Percentiles rank a stretch among this genome's conserved stretches.
phyloP scores from a whole-genome alignment of 2,329 filamentous ascomycete genomes.

The Sporothrix brunneoviolacea region DNA sequence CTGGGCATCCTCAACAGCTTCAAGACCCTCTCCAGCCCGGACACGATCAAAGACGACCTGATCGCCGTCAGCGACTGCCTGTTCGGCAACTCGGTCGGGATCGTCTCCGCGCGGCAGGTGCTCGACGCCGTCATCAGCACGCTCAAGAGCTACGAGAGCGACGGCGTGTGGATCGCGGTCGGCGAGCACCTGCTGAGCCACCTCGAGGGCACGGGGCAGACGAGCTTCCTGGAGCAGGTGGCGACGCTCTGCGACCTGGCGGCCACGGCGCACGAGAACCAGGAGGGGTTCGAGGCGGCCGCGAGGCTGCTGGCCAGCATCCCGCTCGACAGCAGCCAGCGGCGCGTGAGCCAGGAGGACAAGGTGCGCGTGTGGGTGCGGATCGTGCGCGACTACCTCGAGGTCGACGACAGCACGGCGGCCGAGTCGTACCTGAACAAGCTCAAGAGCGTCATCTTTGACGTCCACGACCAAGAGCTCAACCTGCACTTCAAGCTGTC shows the following conservation, averaged over 20 bases:
- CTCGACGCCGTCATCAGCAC: conserved; percentile 29
- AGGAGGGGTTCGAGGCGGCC: conserved; percentile 73
- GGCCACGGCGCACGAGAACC: conserved; percentile 73
- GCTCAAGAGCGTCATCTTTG: conserved; percentile 86
- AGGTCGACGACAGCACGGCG: conserved; percentile 81
- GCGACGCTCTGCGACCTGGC: conserved; percentile 72
- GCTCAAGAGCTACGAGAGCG: conserved; percentile 54
- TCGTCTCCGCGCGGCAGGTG: conserved; percentile 24
- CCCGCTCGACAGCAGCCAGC: conserved; percentile 81
- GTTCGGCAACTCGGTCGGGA: conserved; percentile 20
- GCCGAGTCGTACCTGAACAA: conserved; percentile 89
- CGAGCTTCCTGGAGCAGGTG: conserved; percentile 77
- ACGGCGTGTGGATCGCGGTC: conserved; percentile 66
- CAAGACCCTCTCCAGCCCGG: conserved; percentile 19
- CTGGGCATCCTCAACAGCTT: conserved; percentile 21
- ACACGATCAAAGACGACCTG: conserved; percentile 20
- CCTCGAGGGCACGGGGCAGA: conserved; percentile 47
- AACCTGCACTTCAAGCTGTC: conserved; percentile 83
- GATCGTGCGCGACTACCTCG: conserved; percentile 88
- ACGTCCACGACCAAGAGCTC: conserved; percentile 64
- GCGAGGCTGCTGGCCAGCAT: conserved; percentile 76
- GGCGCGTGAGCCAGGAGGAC: conserved; percentile 72
- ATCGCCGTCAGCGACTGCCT: conserved; percentile 21
- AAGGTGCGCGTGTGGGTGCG: conserved; percentile 85
- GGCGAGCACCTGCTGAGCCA: conserved; percentile 65